Percentiles rank a stretch among this genome's conserved stretches.
These are phyloP conservation scores for Pythium plurisporium DNA, from an alignment of 352 stramenopile genomes.

Conservation along the genomic window DNA sequence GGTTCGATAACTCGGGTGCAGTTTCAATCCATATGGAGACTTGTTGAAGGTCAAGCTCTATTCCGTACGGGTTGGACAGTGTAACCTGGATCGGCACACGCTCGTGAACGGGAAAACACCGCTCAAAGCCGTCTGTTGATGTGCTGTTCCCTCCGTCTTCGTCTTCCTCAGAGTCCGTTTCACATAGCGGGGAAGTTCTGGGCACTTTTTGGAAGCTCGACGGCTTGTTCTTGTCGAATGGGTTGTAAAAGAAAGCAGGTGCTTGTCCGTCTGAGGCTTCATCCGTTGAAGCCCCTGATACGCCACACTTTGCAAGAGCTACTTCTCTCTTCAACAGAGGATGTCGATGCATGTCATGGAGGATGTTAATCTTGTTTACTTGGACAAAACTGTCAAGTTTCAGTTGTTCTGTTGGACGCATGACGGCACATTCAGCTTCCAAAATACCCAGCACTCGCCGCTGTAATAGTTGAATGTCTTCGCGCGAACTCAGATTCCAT, in stretches of 20 bases:
- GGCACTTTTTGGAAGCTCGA: not conserved
- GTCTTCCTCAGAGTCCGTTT: slow-evolving; percentile 9
- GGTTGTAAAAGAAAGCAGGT: slow-evolving; percentile 36
- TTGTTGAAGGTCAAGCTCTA: slow-evolving; percentile 61
- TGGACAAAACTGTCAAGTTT: slow-evolving; percentile 51
- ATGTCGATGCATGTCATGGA: slow-evolving; percentile 12
- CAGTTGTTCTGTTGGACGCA: slow-evolving; percentile 50
- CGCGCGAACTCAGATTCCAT: slow-evolving; percentile 60
- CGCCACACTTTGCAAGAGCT: slow-evolving; percentile 34
- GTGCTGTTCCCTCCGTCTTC: slow-evolving; percentile 12
- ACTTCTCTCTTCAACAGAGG: slow-evolving; percentile 36
- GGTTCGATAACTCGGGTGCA: not conserved
- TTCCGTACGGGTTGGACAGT: slow-evolving; percentile 63
- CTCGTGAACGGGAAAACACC: slow-evolving; percentile 49
- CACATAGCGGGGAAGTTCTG: not conserved
- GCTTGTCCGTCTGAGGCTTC: not conserved
- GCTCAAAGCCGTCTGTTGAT: slow-evolving; percentile 27
- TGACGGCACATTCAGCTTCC: slow-evolving; percentile 46
- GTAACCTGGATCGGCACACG: slow-evolving; percentile 49
- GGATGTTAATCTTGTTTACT: slow-evolving; percentile 46
- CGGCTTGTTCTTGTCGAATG: slow-evolving; percentile 23
- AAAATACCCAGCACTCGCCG: slow-evolving; percentile 42
- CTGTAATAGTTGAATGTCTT: slow-evolving; percentile 56
- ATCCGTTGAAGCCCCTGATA: slow-evolving; percentile 10
- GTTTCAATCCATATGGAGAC: slow-evolving; percentile 45